Evolutionary conservation across 208 protist species (phyloP).

Genomic region (Trichomonas gallinae): DNA sequence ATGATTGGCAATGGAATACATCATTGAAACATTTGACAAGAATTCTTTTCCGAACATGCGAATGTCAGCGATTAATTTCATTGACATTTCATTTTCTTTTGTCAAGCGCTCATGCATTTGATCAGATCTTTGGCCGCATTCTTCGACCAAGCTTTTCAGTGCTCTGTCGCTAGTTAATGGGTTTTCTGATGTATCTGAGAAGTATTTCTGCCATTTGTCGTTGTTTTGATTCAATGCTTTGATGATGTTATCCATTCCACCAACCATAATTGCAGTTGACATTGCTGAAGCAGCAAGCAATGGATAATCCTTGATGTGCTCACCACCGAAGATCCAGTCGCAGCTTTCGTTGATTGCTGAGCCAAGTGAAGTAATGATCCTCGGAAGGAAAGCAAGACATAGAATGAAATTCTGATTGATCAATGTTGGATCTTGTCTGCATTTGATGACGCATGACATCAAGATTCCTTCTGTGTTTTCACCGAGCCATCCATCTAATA

Average conservation of each 20-base stretch:
- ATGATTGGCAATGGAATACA: not conserved
- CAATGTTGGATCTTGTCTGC: not conserved
- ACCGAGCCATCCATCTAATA: not conserved
- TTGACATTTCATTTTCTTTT: not conserved
- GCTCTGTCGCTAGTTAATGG: not conserved
- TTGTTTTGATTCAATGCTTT: not conserved
- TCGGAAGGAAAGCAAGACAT: not conserved
- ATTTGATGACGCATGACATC: not conserved
- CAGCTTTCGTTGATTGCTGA: not conserved
- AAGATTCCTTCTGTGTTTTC: not conserved
- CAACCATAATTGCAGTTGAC: not conserved
- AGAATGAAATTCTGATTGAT: not conserved
- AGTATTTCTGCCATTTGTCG: not conserved
- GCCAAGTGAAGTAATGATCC: not conserved
- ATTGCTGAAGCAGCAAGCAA: not conserved
- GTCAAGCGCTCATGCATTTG: not conserved
- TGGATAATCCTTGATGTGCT: not conserved
- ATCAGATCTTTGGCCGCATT: not conserved
- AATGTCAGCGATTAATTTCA: not conserved
- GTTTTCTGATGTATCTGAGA: not conserved
- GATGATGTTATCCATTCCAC: not conserved
- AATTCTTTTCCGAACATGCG: not conserved
- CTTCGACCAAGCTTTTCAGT: not conserved
- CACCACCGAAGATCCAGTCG: not conserved
- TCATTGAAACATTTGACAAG: not conserved